Evolutionary conservation across 768 basidiomycete species (phyloP), one percentile per base, ranked within the genome.

Genomic region (Rubroboletus satanas): DNA sequence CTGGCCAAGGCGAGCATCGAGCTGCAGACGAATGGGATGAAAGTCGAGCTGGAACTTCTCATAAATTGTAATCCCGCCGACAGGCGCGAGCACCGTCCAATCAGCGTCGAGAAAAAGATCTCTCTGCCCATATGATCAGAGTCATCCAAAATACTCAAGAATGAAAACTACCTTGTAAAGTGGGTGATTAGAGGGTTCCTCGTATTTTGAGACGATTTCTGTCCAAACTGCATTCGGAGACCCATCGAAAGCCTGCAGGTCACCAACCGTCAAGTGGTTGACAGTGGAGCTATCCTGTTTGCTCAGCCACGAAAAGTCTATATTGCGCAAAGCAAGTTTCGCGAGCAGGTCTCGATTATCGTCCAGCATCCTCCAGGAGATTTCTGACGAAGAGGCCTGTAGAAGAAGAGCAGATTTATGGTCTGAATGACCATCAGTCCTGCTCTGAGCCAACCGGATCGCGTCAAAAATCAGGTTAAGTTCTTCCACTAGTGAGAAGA

Each of bases 361-460:
- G 63, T 87, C 88, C 15, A 96, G 73, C 91, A 98, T 94, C 55
- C 80, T 80, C 93, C 94, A 98, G 0, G 90, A 92, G 44, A 98
- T 86, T 68, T 93, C 89, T 7, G 84, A 82, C 0, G 92, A 92
- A 7, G 84, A 85, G 1, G 92, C 87, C 56, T 90, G 86, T 31
- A 96, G 72, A 49, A 90, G 79, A 44, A 93, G 77, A 2, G 92
- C 90, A 1, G 89, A 88, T 63, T 90, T 90, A 59, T 86, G 83
- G 59, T 88, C 87, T 5, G 82, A 77, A 54, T 72, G 80, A 58
- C 83, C 79, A 59, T 83, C 82, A 46, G 73, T 80, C 59, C 87
- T 84, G 63, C 91, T 88, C 68, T 93, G 91, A 32, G 87, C 88
- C 49, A 89, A 76, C 56, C 87, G 87, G 62, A 93, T 88, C 0